Evolutionary conservation across 345 rosid species (phyloP).

Genomic region (Populus nigra): DNA sequence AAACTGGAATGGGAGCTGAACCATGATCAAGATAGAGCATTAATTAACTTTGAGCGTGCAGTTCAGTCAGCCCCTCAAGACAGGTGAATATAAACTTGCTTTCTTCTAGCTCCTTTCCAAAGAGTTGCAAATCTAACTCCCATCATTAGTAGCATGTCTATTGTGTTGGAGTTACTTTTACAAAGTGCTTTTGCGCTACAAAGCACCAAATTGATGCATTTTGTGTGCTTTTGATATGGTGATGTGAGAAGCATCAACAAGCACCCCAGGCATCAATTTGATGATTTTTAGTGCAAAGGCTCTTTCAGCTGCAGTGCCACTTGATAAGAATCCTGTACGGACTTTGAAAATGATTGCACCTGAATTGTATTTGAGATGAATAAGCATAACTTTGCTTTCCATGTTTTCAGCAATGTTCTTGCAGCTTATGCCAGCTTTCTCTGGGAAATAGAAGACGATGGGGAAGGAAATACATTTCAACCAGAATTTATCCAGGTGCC

Average conservation of each 20-base stretch:
- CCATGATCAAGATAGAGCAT: conserved; percentile 56
- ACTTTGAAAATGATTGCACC: background rate
- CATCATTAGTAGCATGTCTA: background rate
- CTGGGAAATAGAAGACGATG: conserved; percentile 46
- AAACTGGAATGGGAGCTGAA: conserved; percentile 68
- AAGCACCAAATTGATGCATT: background rate
- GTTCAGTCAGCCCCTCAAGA: conserved; percentile 60
- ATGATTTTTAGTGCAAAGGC: background rate
- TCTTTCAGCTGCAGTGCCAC: background rate
- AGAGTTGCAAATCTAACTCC: background rate
- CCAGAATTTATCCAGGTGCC: conserved; percentile 38
- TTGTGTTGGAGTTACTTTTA: background rate
- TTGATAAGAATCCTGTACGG: background rate
- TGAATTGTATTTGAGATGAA: background rate
- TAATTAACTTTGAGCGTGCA: conserved; percentile 59
- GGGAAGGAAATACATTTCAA: conserved; percentile 23
- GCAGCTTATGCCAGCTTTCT: conserved; percentile 77
- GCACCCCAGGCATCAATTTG: background rate
- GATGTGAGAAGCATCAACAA: background rate
- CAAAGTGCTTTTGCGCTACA: background rate
- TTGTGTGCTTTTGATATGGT: background rate
- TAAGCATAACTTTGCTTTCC: background rate
- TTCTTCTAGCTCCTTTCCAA: background rate
- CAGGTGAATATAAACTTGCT: conserved; percentile 38
- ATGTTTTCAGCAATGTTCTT: conserved; percentile 46